Conservation (phyloP, 129 eudicot genomes). For the Heracleum sosnowskyi region DNA sequence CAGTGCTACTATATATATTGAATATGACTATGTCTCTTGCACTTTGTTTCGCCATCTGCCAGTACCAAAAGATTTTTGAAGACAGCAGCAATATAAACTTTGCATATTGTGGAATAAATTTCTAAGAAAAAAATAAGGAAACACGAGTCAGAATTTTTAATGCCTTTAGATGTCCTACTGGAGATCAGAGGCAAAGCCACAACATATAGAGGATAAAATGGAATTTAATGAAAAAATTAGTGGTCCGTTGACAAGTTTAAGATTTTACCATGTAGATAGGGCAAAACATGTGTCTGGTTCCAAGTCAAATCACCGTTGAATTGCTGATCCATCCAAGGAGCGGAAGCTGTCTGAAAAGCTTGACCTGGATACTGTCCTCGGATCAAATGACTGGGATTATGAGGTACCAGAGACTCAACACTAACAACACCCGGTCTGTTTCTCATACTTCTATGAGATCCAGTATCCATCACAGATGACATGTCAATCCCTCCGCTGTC, state of each 20-base stretch:
- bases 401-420: constrained; percentile 33
- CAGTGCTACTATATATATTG: background rate
- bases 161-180: background rate
- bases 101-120: constrained; percentile 1
- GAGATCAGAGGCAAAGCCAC: background rate
- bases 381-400: constrained; percentile 31
- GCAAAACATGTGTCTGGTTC: constrained; percentile 48
- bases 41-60: background rate
- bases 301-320: constrained; percentile 34
- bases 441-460: constrained; percentile 32
- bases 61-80: background rate
- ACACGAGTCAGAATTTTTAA: background rate
- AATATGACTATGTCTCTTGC: constrained; percentile 9
- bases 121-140: background rate
- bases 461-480: constrained; percentile 32
- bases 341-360: constrained; percentile 31
- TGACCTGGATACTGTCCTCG: constrained; percentile 47
- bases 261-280: constrained; percentile 56
- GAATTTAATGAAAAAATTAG: background rate
- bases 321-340: constrained; percentile 57
- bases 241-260: background rate
- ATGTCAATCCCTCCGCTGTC: constrained; percentile 42
- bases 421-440: constrained; percentile 33
- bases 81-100: background rate
- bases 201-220: background rate